These are phyloP conservation scores for Entoloma clypeatum DNA, from an alignment of 1,284 basidiomycete genomes.

Conservation along the genomic window DNA sequence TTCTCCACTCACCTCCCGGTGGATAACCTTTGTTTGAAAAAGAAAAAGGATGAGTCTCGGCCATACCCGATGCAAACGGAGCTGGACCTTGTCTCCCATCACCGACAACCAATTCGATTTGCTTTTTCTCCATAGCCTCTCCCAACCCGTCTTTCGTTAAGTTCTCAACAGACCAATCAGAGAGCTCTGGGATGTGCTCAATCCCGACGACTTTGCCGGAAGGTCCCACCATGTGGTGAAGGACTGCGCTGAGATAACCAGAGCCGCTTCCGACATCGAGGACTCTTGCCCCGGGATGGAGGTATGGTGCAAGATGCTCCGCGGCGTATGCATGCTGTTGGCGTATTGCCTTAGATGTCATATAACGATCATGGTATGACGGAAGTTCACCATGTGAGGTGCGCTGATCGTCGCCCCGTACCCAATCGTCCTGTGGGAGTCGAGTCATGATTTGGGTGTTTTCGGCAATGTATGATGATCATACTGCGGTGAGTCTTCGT, in stretches of 20 bases:
- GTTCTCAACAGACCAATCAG: constrained; percentile 69
- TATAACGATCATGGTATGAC: not conserved
- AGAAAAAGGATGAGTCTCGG: not conserved
- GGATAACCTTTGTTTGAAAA: constrained; percentile 12
- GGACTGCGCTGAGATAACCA: constrained; percentile 73
- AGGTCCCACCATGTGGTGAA: constrained; percentile 65
- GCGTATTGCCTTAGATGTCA: constrained; percentile 10
- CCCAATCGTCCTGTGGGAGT: constrained; percentile 57
- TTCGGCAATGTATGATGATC: constrained; percentile 18
- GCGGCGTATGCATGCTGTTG: constrained; percentile 77
- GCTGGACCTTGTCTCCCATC: constrained; percentile 76
- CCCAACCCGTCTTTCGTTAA: constrained; percentile 67
- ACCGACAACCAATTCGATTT: constrained; percentile 65
- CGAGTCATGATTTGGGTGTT: not conserved
- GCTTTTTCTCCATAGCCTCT: constrained; percentile 44
- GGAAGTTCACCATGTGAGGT: constrained; percentile 73
- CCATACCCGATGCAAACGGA: not conserved
- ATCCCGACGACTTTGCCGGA: constrained; percentile 80
- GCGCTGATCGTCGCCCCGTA: constrained; percentile 86
- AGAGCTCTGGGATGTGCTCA: constrained; percentile 84
- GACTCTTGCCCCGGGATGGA: constrained; percentile 67
- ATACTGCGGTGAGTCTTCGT: constrained; percentile 79
- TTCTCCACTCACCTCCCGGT: constrained; percentile 8
- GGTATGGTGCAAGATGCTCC: constrained; percentile 68
- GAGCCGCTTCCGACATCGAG: constrained; percentile 83